Evolutionary conservation across 2,329 filamentous ascomycete species (phyloP).

Genomic region (Colletotrichum cuscutae): DNA sequence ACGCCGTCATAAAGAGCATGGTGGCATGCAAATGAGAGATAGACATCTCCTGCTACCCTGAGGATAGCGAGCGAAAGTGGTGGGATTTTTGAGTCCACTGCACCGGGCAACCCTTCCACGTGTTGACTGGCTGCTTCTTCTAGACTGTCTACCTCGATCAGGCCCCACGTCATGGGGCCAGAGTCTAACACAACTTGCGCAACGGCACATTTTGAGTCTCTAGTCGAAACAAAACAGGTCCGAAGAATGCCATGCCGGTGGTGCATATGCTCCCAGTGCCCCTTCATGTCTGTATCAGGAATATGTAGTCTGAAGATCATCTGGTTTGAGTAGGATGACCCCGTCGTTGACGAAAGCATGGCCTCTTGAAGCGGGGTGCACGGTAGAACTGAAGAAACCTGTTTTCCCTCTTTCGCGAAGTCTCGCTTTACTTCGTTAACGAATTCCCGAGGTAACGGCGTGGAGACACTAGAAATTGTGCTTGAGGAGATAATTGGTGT

Average conservation of each 20-base stretch:
- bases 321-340: slow-evolving; percentile 76
- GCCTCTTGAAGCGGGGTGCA: slow-evolving; percentile 90
- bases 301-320: slow-evolving; percentile 71
- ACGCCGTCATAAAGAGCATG: slow-evolving; percentile 90
- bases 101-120: slow-evolving; percentile 47
- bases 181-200: slow-evolving; percentile 75
- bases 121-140: slow-evolving; percentile 52
- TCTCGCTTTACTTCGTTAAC: neutral
- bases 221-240: slow-evolving; percentile 78
- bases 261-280: slow-evolving; percentile 72
- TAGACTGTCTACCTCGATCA: slow-evolving; percentile 45
- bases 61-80: slow-evolving; percentile 59
- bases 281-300: slow-evolving; percentile 59
- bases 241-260: slow-evolving; percentile 79
- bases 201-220: slow-evolving; percentile 69
- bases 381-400: slow-evolving; percentile 71
- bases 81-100: slow-evolving; percentile 56
- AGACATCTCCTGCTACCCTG: slow-evolving; percentile 40
- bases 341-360: slow-evolving; percentile 74
- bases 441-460: neutral
- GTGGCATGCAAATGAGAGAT: slow-evolving; percentile 69
- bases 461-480: no score
- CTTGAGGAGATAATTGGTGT: neutral
- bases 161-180: slow-evolving; percentile 53
- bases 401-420: slow-evolving; percentile 45